Conservation (phyloP, 305 asterid genomes). For the Ajuga reptans region DNA sequence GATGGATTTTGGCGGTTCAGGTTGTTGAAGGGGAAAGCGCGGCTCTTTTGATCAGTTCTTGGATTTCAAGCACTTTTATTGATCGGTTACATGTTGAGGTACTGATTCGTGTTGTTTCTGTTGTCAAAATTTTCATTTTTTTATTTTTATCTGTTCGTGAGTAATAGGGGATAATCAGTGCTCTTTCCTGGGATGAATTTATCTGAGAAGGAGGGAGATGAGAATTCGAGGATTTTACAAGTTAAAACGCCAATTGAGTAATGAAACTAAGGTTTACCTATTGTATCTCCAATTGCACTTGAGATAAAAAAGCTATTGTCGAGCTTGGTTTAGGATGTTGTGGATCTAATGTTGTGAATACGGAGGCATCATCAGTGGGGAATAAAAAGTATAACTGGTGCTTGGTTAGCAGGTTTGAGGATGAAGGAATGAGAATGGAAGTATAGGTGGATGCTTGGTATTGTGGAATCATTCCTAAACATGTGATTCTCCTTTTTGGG, state of each 20-base stretch:
- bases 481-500: too few relatives aligned
- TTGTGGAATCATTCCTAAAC: too few relatives aligned
- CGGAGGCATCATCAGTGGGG: neutral
- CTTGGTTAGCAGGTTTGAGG: neutral
- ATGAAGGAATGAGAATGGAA: too few relatives aligned
- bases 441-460: too few relatives aligned
- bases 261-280: neutral
- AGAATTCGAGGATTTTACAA: neutral
- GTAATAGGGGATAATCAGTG: neutral
- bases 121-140: neutral
- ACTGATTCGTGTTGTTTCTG: neutral
- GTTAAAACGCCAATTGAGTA: neutral
- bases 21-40: constrained; percentile 89
- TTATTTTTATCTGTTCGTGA: neutral
- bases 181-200: neutral
- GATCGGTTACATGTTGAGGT: constrained; percentile 91
- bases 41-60: constrained; percentile 64
- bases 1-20: constrained; percentile 28
- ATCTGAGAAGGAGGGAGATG: neutral
- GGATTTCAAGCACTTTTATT: constrained; percentile 74
- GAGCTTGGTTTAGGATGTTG: neutral
- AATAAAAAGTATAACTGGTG: neutral
- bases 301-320: neutral
- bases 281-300: neutral
- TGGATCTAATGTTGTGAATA: constrained; percentile 3